Evolutionary conservation across 306 rosid species (phyloP).

Genomic region (Cucurbita moschata): DNA sequence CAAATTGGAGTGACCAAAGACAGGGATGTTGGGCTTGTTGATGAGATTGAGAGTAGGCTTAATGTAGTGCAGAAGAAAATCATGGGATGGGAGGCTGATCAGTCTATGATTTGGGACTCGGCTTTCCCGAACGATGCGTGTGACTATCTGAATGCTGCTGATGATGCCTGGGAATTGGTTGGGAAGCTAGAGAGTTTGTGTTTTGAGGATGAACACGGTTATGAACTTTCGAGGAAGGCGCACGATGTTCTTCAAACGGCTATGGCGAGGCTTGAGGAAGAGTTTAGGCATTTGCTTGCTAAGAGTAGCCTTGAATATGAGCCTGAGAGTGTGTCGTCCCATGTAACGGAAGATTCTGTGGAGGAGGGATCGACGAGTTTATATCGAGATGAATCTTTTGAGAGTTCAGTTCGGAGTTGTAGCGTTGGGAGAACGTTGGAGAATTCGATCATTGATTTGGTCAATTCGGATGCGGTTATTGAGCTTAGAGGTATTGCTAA

Average conservation of each 20-base stretch:
- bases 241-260: conserved; percentile 73
- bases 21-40: conserved; percentile 9
- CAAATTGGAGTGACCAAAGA: conserved; percentile 21
- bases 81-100: conserved; percentile 66
- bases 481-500: conserved; percentile 55
- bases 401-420: conserved; percentile 44
- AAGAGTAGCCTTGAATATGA: conserved; percentile 61
- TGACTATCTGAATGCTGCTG: conserved; percentile 51
- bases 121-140: conserved; percentile 38
- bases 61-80: conserved; percentile 41
- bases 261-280: conserved; percentile 75
- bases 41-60: conserved; percentile 29
- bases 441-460: conserved; percentile 51
- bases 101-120: conserved; percentile 64
- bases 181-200: conserved; percentile 38
- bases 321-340: conserved; percentile 57
- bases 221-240: conserved; percentile 31
- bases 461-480: conserved; percentile 45
- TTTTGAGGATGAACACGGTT: conserved; percentile 34
- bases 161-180: conserved; percentile 40
- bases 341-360: conserved; percentile 52
- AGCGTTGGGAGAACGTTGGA: conserved; percentile 45
- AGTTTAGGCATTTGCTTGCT: conserved; percentile 55
- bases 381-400: conserved; percentile 56
- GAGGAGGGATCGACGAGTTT: conserved; percentile 60